Evolutionary conservation across 306 rosid genomes (phyloP).

Genomic region (Glycyrrhiza uralensis): DNA sequence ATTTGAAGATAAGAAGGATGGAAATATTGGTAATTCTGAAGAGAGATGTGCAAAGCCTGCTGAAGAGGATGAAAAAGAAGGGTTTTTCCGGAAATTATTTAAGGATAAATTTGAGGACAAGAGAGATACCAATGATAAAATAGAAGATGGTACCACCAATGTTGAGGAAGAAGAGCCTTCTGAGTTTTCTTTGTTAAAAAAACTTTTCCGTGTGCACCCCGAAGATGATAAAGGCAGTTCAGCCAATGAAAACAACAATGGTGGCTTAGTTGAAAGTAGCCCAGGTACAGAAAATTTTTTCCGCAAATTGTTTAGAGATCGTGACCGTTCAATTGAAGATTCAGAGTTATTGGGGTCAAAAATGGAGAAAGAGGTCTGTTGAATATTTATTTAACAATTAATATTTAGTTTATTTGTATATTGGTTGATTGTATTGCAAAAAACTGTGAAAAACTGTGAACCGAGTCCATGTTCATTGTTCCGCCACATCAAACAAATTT

Average conservation of each 20-base stretch:
- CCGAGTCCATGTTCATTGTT: not conserved
- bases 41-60: slow-evolving; percentile 55
- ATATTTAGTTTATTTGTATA: slow-evolving; percentile 15
- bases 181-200: slow-evolving; percentile 74
- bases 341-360: slow-evolving; percentile 81
- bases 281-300: slow-evolving; percentile 86
- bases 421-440: not conserved
- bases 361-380: slow-evolving; percentile 74
- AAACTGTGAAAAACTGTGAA: not conserved
- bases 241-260: slow-evolving; percentile 48
- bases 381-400: slow-evolving; percentile 2
- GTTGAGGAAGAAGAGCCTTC: slow-evolving; percentile 80
- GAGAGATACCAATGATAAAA: slow-evolving; percentile 62
- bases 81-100: slow-evolving; percentile 70
- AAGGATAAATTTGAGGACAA: slow-evolving; percentile 79
- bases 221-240: slow-evolving; percentile 64
- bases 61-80: slow-evolving; percentile 88
- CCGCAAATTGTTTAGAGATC: slow-evolving; percentile 85
- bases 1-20: slow-evolving; percentile 75
- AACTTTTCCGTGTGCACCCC: slow-evolving; percentile 87
- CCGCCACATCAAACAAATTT: not conserved
- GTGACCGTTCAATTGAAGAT: slow-evolving; percentile 87
- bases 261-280: slow-evolving; percentile 69
- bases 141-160: slow-evolving; percentile 61
- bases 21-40: slow-evolving; percentile 43